These are phyloP conservation scores for Juglanconis sp. DNA, from an alignment of 2,329 filamentous ascomycete species.

Conservation along the genomic window DNA sequence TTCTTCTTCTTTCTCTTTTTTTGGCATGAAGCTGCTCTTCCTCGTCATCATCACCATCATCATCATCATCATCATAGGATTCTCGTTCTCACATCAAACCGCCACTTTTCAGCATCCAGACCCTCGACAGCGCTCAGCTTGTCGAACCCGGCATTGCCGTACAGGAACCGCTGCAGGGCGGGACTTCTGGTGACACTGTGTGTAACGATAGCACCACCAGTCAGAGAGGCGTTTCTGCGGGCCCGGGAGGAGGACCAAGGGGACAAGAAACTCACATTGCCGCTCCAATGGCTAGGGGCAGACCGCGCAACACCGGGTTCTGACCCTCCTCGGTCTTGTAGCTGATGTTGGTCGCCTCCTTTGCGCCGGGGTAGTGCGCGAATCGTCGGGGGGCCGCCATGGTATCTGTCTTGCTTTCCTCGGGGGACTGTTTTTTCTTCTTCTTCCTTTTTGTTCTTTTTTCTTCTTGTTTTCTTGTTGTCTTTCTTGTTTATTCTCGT, in stretches of 20 bases:
- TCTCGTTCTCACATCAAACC: constrained; percentile 43
- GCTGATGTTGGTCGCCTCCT: constrained; percentile 32
- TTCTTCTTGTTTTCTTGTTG: background rate
- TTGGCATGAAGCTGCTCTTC: no score
- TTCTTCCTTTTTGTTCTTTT: background rate
- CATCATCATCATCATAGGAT: no score
- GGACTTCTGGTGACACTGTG: constrained; percentile 57
- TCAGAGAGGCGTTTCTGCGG: background rate
- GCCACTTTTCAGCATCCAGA: constrained; percentile 42
- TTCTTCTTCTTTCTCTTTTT: no score
- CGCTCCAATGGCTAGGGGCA: constrained; percentile 55
- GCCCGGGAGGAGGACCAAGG: background rate
- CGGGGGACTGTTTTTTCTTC: background rate
- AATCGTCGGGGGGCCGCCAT: constrained; percentile 27
- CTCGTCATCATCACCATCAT: no score
- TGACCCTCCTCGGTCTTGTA: constrained; percentile 41
- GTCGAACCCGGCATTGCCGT: constrained; percentile 63
- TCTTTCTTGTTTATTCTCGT: no score
- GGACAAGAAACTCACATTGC: constrained; percentile 24
- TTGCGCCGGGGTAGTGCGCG: constrained; percentile 41
- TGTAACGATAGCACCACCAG: background rate
- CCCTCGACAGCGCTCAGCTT: constrained; percentile 43
- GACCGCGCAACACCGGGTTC: constrained; percentile 70
- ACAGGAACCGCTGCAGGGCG: constrained; percentile 63
- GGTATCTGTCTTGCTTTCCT: background rate